Evolutionary conservation across 2,329 filamentous ascomycete species (phyloP), one percentile per base, ranked within the genome.

Genomic region (Davidsoniella australis): DNA sequence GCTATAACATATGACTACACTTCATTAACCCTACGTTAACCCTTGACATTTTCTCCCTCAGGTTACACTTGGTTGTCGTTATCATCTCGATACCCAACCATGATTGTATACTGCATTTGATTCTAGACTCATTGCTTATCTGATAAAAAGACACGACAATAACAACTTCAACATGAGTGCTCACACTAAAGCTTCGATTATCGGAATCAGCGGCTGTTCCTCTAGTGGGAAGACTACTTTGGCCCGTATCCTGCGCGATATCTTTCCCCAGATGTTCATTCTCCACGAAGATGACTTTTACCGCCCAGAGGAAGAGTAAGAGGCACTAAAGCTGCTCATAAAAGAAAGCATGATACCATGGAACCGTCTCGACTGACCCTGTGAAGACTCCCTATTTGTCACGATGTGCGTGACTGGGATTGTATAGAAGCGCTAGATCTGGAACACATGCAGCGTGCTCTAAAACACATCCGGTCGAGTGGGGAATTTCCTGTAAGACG

Each of bases 221-320:
- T 94, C 84, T 3, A 89, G 84, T 58, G 91, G 91, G 53, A 98
- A 98, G 68, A 96, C 91, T 2, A 96, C 91, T 2, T 75, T 98
- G 12, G 84, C 87, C 17, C 77, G 89, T 2, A 72, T 95, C 10
- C 71, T 98, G 16, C 79, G 86, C 52, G 78, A 85, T 60, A 80
- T 94, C 56, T 87, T 95, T 58, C 80, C 80, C 7, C 69, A 72
- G 56, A 72, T 78, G 14, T 89, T 87, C 59, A 84, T 96, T 59
- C 72, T 98, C 18, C 91, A 98, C 62, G 79, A 94, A 62, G 91
- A 98, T 67, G 91, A 98, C 64, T 98, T 96, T 62, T 98, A 94
- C 67, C 79, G 78, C 55, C 70, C 83, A 1, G 89, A 96, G 61
- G 66, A 73, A 26, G 73, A 86, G 73, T 85, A 58, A 59, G 72